Percentiles rank a stretch among this genome's conserved stretches.
phyloP scores from a whole-genome alignment of 148 eudicot genomes.

The Rhododendron ovatum region DNA sequence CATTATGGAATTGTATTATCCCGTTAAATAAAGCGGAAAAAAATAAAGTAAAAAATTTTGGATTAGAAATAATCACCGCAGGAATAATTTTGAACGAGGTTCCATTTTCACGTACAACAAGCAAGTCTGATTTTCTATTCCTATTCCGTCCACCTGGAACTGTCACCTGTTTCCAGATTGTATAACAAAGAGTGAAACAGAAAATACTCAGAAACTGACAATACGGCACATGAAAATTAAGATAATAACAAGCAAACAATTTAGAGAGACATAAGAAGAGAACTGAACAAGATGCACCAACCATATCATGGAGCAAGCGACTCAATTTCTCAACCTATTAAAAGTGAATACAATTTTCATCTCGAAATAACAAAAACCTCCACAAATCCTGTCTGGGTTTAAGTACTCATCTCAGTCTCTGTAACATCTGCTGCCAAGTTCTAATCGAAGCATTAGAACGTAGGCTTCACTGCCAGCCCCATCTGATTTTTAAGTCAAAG shows the following conservation, averaged over 20 bases:
- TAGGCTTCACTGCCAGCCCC: not conserved
- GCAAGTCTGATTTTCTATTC: constrained; percentile 77
- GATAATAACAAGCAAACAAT: not conserved
- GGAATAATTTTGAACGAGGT: constrained; percentile 74
- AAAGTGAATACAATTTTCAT: not conserved
- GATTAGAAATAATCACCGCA: constrained; percentile 35
- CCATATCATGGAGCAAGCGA: not conserved
- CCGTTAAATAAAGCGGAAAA: not conserved
- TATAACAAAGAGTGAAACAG: constrained; percentile 3
- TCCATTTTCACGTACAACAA: constrained; percentile 82
- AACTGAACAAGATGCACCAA: not conserved
- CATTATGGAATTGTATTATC: constrained; percentile 9
- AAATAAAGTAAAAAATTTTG: not conserved
- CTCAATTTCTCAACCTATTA: not conserved
- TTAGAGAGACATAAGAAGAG: not conserved
- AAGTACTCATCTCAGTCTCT: not conserved
- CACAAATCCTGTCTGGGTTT: not conserved
- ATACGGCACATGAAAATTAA: not conserved
- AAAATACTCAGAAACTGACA: not conserved
- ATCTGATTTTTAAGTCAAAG: not conserved
- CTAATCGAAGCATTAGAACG: not conserved
- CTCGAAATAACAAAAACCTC: not conserved
- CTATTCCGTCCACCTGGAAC: constrained; percentile 78
- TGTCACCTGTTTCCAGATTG: constrained; percentile 52
- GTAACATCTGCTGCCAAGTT: not conserved